Evolutionary conservation across 345 rosid species (phyloP).

Genomic region (Citrus trifoliata): DNA sequence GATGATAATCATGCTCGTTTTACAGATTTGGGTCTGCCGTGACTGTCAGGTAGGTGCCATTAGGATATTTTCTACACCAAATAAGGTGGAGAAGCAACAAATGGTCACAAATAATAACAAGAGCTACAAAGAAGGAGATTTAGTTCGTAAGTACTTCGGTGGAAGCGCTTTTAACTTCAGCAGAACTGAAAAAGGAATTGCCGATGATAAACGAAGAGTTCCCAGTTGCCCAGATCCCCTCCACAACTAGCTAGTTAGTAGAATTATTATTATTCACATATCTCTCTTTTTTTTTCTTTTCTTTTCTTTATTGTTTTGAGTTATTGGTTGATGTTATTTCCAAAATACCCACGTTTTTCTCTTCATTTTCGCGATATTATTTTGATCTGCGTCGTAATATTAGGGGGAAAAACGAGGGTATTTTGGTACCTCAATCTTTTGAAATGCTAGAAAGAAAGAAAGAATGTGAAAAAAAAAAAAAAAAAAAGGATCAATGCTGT

Average conservation of each 20-base stretch:
- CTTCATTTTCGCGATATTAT: constrained; percentile 19
- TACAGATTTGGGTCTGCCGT: constrained; percentile 47
- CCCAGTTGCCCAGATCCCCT: constrained; percentile 97
- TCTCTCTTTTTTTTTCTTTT: not conserved
- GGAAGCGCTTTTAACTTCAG: constrained; percentile 28
- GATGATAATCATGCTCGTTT: constrained; percentile 11
- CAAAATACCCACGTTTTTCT: constrained; percentile 65
- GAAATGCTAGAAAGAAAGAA: not conserved
- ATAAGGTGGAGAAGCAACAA: not conserved
- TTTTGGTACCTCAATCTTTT: constrained; percentile 32
- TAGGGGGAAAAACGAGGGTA: constrained; percentile 54
- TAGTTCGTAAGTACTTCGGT: constrained; percentile 38
- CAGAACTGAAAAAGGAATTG: constrained; percentile 36
- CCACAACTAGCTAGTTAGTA: constrained; percentile 54
- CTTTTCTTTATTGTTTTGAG: not conserved
- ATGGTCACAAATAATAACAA: not conserved
- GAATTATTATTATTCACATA: constrained; percentile 13
- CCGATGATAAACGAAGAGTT: constrained; percentile 62
- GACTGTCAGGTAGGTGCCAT: constrained; percentile 46
- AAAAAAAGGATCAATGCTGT: constrained; percentile 9
- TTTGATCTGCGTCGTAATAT: constrained; percentile 11
- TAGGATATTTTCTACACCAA: constrained; percentile 20
- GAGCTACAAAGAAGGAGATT: constrained; percentile 14
- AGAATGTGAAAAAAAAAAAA: not conserved
- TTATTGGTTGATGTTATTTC: constrained; percentile 19